These are phyloP conservation scores for Limtongozyma cylindracea DNA, from an alignment of 805 yeast genomes.

Conservation along the genomic window DNA sequence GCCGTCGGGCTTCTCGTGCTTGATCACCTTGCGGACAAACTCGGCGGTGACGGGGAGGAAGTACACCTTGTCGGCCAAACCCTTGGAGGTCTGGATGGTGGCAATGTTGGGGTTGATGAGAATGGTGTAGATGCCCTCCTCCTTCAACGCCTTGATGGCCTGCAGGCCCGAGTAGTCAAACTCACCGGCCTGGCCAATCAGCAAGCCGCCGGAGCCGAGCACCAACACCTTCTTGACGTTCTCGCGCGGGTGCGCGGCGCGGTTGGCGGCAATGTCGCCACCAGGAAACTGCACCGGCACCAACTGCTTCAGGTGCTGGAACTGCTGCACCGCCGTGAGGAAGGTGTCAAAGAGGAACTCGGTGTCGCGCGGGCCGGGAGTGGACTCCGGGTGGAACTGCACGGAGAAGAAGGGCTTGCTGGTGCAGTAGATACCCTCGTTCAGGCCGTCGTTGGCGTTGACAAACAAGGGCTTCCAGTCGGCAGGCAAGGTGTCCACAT, in stretches of 20 bases:
- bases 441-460: constrained; percentile 90
- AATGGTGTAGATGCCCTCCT: constrained; percentile 91
- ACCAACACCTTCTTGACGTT: constrained; percentile 80
- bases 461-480: constrained; percentile 92
- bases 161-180: constrained; percentile 97
- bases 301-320: constrained; percentile 26
- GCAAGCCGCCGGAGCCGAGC: constrained; percentile 93
- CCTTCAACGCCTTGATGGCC: constrained; percentile 94
- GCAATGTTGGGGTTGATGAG: constrained; percentile 96
- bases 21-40: constrained; percentile 84
- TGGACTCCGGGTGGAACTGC: constrained; percentile 97
- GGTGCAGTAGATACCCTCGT: constrained; percentile 92
- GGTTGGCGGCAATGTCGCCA: constrained; percentile 51
- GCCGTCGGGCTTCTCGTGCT: constrained; percentile 91
- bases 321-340: constrained; percentile 53
- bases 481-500: constrained; percentile 37
- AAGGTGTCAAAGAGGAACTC: constrained; percentile 91
- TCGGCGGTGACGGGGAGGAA: constrained; percentile 96
- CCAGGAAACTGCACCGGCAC: constrained; percentile 82
- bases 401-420: constrained; percentile 85
- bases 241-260: constrained; percentile 51
- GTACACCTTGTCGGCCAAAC: constrained; percentile 93
- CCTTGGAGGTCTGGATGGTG: constrained; percentile 93
- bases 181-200: constrained; percentile 99
- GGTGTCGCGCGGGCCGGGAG: constrained; percentile 98